Percentiles rank a stretch among this genome's conserved stretches.
Evolutionary conservation across 192 early-diverging fungal genomes (phyloP).

Genomic region (Coemansia furcata): DNA sequence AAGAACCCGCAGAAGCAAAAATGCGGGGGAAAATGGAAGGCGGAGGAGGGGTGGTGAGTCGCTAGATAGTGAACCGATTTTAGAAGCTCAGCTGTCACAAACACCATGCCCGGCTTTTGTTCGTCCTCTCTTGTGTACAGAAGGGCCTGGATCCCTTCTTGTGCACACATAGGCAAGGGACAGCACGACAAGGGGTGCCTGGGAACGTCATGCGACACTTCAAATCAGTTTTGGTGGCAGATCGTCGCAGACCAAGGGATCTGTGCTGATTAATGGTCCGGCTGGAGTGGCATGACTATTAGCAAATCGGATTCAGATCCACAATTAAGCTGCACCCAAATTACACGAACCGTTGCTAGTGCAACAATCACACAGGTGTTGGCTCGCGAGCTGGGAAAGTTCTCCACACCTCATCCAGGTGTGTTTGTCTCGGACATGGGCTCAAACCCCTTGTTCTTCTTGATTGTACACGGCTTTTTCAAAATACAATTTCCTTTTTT

Average conservation of each 20-base stretch:
- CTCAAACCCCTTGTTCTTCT: not conserved
- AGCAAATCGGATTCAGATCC: not conserved
- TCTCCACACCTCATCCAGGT: not conserved
- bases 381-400: not conserved
- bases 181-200: not conserved
- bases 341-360: not conserved
- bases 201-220: not conserved
- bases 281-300: not conserved
- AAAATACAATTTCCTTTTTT: not conserved
- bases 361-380: not conserved
- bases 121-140: not conserved
- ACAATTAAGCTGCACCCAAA: not conserved
- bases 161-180: not conserved
- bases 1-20: not conserved
- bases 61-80: not conserved
- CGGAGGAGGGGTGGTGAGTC: not conserved
- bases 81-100: not conserved
- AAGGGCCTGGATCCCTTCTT: not conserved
- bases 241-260: not conserved
- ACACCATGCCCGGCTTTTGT: not conserved
- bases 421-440: not conserved
- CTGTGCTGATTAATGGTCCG: not conserved
- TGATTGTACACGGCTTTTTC: not conserved
- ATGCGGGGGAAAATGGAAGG: not conserved
- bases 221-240: not conserved